These are phyloP conservation scores for Hypoxylon rubiginosum DNA, from an alignment of 2,329 filamentous ascomycete genomes.

Conservation along the genomic window DNA sequence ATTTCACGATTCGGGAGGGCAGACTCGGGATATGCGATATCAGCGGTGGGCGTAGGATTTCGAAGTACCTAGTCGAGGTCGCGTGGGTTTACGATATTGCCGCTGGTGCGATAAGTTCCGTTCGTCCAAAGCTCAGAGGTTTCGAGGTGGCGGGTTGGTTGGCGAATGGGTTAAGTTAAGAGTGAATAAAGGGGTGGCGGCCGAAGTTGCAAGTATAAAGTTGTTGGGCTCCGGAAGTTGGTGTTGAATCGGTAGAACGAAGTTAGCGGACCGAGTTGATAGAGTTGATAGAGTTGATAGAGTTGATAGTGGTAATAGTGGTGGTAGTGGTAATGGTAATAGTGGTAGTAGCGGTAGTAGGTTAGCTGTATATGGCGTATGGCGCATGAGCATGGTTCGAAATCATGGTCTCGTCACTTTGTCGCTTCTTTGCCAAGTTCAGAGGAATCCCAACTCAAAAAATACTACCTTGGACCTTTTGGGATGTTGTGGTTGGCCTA, in stretches of 20 bases:
- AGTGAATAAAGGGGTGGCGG: constrained; percentile 37
- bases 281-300: no score
- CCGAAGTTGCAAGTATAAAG: constrained; percentile 40
- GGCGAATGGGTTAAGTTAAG: constrained; percentile 7
- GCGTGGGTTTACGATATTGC: constrained; percentile 24
- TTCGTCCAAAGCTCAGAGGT: neutral
- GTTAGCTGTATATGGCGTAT: neutral
- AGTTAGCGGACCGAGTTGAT: constrained; percentile 28
- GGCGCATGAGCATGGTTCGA: constrained; percentile 22
- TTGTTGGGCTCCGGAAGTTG: constrained; percentile 39
- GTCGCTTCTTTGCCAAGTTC: constrained; percentile 8
- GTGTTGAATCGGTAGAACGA: constrained; percentile 40
- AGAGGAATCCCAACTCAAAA: constrained; percentile 8
- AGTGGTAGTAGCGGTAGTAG: neutral
- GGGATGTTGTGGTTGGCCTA: neutral
- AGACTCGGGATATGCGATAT: constrained; percentile 12
- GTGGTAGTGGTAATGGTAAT: neutral
- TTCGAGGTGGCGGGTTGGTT: constrained; percentile 5
- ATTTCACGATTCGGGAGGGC: constrained; percentile 6
- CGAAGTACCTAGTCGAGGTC: constrained; percentile 11
- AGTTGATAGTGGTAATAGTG: no score
- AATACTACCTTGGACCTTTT: constrained; percentile 11
- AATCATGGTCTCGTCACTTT: constrained; percentile 32
- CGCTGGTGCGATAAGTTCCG: constrained; percentile 8
- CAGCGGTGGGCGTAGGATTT: constrained; percentile 7